Conservation (phyloP, 441 rosid species). For the Daphne laureola region DNA sequence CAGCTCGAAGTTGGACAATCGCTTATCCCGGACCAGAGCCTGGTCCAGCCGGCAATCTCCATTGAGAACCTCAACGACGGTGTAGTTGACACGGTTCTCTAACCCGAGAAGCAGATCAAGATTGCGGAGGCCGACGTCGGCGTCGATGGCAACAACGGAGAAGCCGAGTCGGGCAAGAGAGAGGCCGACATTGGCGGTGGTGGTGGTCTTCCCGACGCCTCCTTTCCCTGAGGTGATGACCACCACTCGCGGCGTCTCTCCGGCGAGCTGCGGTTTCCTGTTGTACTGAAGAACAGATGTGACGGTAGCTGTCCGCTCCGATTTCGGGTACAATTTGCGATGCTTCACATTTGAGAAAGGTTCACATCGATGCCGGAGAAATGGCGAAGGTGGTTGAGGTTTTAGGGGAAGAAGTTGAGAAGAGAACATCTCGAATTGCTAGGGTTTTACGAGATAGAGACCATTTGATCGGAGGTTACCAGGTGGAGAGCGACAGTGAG, state of each 20-base stretch:
- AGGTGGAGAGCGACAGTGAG: no score
- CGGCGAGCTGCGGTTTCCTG: conserved; percentile 81
- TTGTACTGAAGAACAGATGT: conserved; percentile 78
- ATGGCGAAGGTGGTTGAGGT: conserved; percentile 16
- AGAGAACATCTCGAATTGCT: conserved; percentile 34
- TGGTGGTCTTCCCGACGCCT: conserved; percentile 90
- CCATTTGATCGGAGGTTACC: conserved; percentile 13
- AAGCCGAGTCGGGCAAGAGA: conserved; percentile 86
- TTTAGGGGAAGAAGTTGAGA: conserved; percentile 26
- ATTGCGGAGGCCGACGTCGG: conserved; percentile 89
- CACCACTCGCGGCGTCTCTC: conserved; percentile 88
- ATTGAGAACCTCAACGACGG: conserved; percentile 78
- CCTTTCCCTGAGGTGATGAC: conserved; percentile 97
- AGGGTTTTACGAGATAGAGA: conserved; percentile 7
- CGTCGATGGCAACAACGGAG: conserved; percentile 83
- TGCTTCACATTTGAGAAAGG: conserved; percentile 10
- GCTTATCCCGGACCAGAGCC: conserved; percentile 78
- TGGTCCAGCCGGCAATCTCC: conserved; percentile 93
- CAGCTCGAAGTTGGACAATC: conserved; percentile 91
- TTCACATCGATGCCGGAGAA: conserved; percentile 5
- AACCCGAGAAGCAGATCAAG: conserved; percentile 90
- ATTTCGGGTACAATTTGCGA: conserved; percentile 18
- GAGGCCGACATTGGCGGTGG: conserved; percentile 89
- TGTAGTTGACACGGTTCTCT: conserved; percentile 88
- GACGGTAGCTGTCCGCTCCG: conserved; percentile 15